phyloP scores from a whole-genome alignment of 306 rosid species.

The Macrotyloma uniflorum region DNA sequence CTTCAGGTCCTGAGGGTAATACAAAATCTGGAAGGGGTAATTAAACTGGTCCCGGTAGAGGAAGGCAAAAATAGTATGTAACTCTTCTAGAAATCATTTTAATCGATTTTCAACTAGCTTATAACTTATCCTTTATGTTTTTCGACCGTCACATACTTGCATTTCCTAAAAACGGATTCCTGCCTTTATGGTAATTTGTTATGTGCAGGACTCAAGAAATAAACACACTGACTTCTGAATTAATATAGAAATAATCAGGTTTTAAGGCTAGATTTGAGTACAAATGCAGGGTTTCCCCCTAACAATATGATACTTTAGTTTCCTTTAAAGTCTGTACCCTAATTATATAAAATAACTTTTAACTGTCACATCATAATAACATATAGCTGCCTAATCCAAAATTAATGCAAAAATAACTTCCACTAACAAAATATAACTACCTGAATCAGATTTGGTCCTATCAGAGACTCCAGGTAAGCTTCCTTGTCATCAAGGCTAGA shows the following conservation, averaged over 20 bases:
- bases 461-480: too few relatives aligned
- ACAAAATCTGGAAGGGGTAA: slow-evolving; percentile 68
- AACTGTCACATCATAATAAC: not conserved
- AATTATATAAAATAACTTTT: not conserved
- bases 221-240: not conserved
- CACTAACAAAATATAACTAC: not conserved
- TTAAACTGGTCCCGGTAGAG: slow-evolving; percentile 78
- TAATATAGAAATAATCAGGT: not conserved
- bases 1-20: slow-evolving; percentile 60
- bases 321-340: too few relatives aligned
- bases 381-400: not conserved
- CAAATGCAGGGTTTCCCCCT: not conserved
- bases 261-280: not conserved
- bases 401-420: not conserved
- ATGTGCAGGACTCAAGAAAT: not conserved
- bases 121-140: slow-evolving; percentile 8
- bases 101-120: slow-evolving; percentile 25
- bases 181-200: slow-evolving; percentile 7
- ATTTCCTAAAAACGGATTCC: too few relatives aligned
- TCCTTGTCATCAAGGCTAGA: too few relatives aligned
- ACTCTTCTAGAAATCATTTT: not conserved
- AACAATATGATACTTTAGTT: too few relatives aligned
- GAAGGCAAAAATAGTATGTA: slow-evolving; percentile 81
- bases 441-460: too few relatives aligned
- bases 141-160: slow-evolving; percentile 3